A percentile compares a stretch with the other conserved stretches of the same genome.
These are phyloP conservation scores for Polysphondylium violaceum DNA, from an alignment of 78 protist genomes.

Conservation along the genomic window DNA sequence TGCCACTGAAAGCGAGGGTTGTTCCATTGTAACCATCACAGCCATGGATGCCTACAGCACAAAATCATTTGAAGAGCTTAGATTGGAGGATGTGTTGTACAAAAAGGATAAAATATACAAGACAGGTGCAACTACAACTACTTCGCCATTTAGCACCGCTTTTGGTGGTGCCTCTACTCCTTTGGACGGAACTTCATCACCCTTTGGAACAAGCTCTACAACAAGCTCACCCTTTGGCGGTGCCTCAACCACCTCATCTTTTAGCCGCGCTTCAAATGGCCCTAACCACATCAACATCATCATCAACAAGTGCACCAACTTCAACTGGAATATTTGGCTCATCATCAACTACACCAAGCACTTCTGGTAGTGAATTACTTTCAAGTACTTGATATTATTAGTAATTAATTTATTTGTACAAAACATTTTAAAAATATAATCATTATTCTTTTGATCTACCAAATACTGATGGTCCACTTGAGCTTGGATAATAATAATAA, in stretches of 20 bases:
- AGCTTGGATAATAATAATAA: too few species aligned
- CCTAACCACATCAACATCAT: neutral
- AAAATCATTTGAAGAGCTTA: slow-evolving; percentile 63
- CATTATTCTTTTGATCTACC: too few species aligned
- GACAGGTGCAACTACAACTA: neutral
- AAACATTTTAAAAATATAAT: too few species aligned
- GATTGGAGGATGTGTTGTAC: slow-evolving; percentile 43
- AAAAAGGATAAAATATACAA: slow-evolving; percentile 23
- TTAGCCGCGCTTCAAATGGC: neutral
- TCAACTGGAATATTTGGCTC: neutral
- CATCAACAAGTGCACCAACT: neutral
- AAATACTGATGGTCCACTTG: too few species aligned
- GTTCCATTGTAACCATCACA: slow-evolving; percentile 17
- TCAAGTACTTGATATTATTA: too few species aligned
- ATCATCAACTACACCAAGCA: neutral
- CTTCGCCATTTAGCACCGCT: slow-evolving; percentile 3
- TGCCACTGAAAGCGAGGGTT: neutral
- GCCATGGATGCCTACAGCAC: slow-evolving; percentile 54
- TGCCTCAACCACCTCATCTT: neutral
- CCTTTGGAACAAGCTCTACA: slow-evolving; percentile 8
- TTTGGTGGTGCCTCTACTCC: slow-evolving; percentile 32
- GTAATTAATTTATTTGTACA: too few species aligned
- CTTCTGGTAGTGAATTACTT: too few species aligned
- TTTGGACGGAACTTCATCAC: slow-evolving; percentile 38
- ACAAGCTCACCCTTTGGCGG: neutral